Evolutionary conservation across 2,329 filamentous ascomycete species (phyloP).

Genomic region (Fusarium drepaniforme): DNA sequence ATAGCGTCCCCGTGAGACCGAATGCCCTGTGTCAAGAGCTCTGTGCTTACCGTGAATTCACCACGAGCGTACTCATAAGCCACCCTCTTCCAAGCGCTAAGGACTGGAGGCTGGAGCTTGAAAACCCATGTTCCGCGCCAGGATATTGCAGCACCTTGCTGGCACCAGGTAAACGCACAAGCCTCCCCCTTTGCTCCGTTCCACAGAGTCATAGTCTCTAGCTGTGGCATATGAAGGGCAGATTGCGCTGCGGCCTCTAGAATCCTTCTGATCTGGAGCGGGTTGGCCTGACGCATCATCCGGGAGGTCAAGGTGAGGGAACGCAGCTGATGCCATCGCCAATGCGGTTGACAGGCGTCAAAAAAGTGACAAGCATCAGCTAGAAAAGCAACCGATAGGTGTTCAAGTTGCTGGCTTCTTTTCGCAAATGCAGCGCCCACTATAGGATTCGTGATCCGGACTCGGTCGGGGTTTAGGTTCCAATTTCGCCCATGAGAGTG

Average conservation of each 20-base stretch:
- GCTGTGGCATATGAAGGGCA: background rate
- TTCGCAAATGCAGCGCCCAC: background rate
- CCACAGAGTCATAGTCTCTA: background rate
- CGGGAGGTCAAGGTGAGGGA: conserved; percentile 2
- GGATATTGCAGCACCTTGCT: background rate
- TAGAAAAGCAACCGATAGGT: conserved; percentile 19
- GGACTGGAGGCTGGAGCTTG: background rate
- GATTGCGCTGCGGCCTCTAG: background rate
- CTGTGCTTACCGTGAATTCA: background rate
- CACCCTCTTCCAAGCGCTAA: background rate
- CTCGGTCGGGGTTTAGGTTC: background rate
- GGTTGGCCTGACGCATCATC: background rate
- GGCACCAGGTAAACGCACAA: background rate
- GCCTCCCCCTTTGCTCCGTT: background rate
- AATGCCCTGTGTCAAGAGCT: background rate
- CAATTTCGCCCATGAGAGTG: background rate
- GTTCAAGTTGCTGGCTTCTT: background rate
- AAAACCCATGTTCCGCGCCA: background rate
- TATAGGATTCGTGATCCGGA: background rate
- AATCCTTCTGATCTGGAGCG: background rate
- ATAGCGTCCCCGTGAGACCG: conserved; percentile 32
- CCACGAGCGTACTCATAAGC: background rate
- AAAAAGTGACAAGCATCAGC: conserved; percentile 14
- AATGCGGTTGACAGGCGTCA: background rate
- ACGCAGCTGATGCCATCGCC: background rate